phyloP scores from a whole-genome alignment of 202 grass and related monocot genomes.

The Carex arenaria region DNA sequence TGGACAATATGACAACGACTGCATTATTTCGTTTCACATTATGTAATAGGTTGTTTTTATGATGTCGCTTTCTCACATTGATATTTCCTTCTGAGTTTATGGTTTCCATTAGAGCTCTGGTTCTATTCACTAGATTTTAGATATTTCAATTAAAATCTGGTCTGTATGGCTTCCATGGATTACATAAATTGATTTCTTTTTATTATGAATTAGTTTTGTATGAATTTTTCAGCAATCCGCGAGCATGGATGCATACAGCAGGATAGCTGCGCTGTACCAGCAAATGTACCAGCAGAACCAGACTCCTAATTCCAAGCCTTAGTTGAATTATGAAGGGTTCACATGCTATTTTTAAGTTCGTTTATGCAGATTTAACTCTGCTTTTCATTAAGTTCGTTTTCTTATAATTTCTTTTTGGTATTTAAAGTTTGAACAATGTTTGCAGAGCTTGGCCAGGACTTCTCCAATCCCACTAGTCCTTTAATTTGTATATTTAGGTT shows the following conservation, averaged over 20 bases:
- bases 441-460: not conserved
- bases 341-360: not conserved
- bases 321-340: slow-evolving; percentile 3
- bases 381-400: slow-evolving; percentile 3
- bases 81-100: not conserved
- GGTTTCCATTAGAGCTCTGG: not conserved
- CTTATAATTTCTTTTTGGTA: not conserved
- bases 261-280: slow-evolving; percentile 56
- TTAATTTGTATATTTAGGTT: not conserved
- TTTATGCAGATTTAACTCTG: not conserved
- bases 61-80: not conserved
- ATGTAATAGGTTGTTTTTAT: not conserved
- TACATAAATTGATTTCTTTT: not conserved
- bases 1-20: no score
- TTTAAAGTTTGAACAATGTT: slow-evolving; percentile 2
- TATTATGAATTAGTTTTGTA: not conserved
- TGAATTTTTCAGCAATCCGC: slow-evolving; percentile 33
- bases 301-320: slow-evolving; percentile 37
- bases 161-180: not conserved
- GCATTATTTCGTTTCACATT: not conserved
- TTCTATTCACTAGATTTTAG: not conserved
- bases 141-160: not conserved
- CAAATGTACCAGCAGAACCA: slow-evolving; percentile 41
- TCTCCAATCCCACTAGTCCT: not conserved
- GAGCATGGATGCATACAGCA: slow-evolving; percentile 68